Evolutionary conservation across 2,329 filamentous ascomycete species (phyloP), one percentile per base, ranked within the genome.

Genomic region (Pleurostoma richardsiae): DNA sequence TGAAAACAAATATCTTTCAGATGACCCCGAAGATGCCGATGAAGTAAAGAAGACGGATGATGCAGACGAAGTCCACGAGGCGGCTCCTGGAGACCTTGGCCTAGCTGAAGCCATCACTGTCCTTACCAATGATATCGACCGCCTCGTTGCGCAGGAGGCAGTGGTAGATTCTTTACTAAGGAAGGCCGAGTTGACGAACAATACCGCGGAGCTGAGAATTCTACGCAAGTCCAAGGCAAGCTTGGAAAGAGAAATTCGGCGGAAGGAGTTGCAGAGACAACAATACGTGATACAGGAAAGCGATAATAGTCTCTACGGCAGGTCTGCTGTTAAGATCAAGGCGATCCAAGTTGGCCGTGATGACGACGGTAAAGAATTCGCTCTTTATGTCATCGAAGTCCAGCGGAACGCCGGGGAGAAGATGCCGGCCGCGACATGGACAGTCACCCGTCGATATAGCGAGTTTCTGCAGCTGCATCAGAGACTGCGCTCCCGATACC

Each of bases 251-350:
- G 94, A 99, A 65, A 90, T 97, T 46, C 82, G 90, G 47, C 83
- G 91, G 31, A 99, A 97, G 63, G 92, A 97, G 66, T 79, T 99
- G 59, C 94, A 99, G 63, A 81, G 91, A 44, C 94, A 96, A 65
- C 95, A 99, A 63, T 99, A 99, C 57, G 89, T 95, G 41, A 83
- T 97, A 6, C 94, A 99, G 66, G 94, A 99, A 67, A 96, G 90
- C 60, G 95, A 99, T 63, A 99, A 96, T 65, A 96, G 90, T 64
- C 74, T 99, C 28, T 97, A 95, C 59, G 94, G 94, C 3, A 87
- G 92, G 19, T 92, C 94, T 3, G 89, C 83, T 0, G 83, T 97
- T 57, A 86, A 81, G 56, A 96, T 99, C 62, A 94, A 94, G 60
- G 89, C 88, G 1, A 91, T 96, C 45, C 90, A 96, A 69, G 89